phyloP scores from a whole-genome alignment of 768 basidiomycete species.

The Xerocomellus amylosporus region DNA sequence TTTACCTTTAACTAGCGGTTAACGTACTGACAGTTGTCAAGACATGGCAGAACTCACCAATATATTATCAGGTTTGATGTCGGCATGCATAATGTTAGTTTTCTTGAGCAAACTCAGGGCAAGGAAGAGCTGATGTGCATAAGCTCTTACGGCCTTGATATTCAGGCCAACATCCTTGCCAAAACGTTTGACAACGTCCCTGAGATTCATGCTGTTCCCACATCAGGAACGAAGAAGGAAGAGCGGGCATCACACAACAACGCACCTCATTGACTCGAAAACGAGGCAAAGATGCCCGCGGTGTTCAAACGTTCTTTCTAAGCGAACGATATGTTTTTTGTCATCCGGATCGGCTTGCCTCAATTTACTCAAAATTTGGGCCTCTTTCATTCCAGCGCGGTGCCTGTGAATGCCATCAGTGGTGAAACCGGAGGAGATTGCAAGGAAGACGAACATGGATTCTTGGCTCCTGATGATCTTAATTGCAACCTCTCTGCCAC shows the following conservation, averaged over 20 bases:
- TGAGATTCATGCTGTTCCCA: conserved; percentile 83
- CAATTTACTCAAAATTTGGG: conserved; percentile 82
- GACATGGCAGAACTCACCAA: conserved; percentile 52
- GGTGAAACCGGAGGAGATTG: not conserved
- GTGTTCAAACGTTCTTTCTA: conserved; percentile 94
- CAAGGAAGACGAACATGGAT: conserved; percentile 70
- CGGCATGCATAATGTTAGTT: conserved; percentile 94
- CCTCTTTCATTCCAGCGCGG: conserved; percentile 92
- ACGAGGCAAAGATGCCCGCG: conserved; percentile 95
- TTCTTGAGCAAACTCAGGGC: conserved; percentile 82
- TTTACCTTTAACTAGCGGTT: conserved; percentile 62
- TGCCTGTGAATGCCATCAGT: conserved; percentile 55
- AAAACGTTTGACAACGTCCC: conserved; percentile 96
- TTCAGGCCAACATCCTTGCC: conserved; percentile 98
- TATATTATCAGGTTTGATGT: conserved; percentile 98
- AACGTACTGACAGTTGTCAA: conserved; percentile 16
- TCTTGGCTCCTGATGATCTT: conserved; percentile 96
- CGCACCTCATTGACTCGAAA: conserved; percentile 88
- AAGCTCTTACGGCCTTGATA: conserved; percentile 96
- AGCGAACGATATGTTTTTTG: conserved; percentile 92
- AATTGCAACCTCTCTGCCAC: conserved; percentile 85
- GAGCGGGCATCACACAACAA: conserved; percentile 1
- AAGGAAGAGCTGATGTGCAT: conserved; percentile 94
- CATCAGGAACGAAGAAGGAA: conserved; percentile 15
- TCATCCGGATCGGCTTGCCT: conserved; percentile 91